These are phyloP conservation scores for Starmerella vaccinii DNA, from an alignment of 805 yeast genomes.

Conservation along the genomic window DNA sequence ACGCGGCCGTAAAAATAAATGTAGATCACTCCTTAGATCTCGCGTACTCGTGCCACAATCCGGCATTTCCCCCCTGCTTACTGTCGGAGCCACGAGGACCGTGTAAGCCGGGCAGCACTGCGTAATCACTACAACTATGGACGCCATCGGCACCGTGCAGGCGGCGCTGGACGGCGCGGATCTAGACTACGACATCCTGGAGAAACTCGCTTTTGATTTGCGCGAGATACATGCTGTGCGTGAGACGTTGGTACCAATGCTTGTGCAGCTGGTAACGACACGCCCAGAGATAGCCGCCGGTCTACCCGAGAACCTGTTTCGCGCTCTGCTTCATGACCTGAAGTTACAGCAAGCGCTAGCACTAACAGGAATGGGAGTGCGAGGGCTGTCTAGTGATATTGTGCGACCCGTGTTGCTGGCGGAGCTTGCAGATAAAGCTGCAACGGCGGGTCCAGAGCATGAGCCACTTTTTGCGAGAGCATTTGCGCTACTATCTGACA, in stretches of 20 bases:
- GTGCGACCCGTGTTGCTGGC: slow-evolving; percentile 17
- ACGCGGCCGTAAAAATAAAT: no score
- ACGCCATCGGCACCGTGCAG: slow-evolving; percentile 5
- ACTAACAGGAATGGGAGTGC: slow-evolving; percentile 2
- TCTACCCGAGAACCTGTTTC: slow-evolving; percentile 17
- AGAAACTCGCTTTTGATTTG: slow-evolving; percentile 8
- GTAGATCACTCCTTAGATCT: no score
- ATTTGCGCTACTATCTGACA: slow-evolving; percentile 13
- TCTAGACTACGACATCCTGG: slow-evolving; percentile 13
- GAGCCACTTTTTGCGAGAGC: slow-evolving; percentile 6
- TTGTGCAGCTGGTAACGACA: slow-evolving; percentile 11
- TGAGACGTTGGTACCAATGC: slow-evolving; percentile 16
- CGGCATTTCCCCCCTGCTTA: no score
- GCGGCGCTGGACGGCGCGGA: slow-evolving; percentile 9
- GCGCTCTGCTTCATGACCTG: slow-evolving; percentile 12
- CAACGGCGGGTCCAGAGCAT: background rate
- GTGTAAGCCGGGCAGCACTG: no score
- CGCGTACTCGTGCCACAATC: no score
- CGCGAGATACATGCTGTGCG: slow-evolving; percentile 4
- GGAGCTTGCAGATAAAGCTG: slow-evolving; percentile 10
- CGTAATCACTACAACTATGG: background rate
- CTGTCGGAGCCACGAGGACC: background rate
- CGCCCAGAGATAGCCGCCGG: slow-evolving; percentile 9
- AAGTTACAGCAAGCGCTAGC: slow-evolving; percentile 16
- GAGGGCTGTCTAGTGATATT: slow-evolving; percentile 8